These are phyloP conservation scores for Pestalotiopsis fici DNA, from an alignment of 2,329 filamentous ascomycete genomes.

Conservation along the genomic window DNA sequence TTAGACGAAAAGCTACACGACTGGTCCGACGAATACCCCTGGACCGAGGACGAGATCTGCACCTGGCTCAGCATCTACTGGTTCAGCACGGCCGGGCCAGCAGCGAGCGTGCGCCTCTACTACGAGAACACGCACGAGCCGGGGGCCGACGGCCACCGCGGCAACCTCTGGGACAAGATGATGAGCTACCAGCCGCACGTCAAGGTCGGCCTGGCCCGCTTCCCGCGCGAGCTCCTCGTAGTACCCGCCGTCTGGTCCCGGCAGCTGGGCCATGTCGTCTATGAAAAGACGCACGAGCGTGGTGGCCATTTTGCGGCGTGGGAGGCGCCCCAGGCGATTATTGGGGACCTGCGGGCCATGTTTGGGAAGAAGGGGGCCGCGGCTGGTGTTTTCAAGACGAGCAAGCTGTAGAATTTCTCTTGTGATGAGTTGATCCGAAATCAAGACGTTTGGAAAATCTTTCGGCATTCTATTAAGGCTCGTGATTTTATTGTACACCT, in stretches of 20 bases:
- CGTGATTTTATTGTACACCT: no score
- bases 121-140: conserved; percentile 65
- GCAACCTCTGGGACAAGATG: conserved; percentile 11
- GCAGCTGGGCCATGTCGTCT: conserved; percentile 52
- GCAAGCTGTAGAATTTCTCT: neutral
- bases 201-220: conserved; percentile 49
- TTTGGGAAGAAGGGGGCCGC: conserved; percentile 42
- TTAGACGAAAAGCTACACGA: conserved; percentile 71
- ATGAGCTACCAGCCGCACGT: conserved; percentile 35
- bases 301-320: conserved; percentile 53
- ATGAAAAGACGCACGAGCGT: conserved; percentile 38
- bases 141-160: conserved; percentile 50
- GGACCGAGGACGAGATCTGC: conserved; percentile 75
- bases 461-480: no score
- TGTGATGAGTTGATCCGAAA: no score
- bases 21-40: conserved; percentile 73
- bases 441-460: no score
- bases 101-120: conserved; percentile 67
- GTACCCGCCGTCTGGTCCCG: conserved; percentile 50
- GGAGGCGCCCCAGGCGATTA: conserved; percentile 47
- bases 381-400: conserved; percentile 15
- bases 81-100: conserved; percentile 68
- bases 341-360: conserved; percentile 47
- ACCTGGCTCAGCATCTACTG: conserved; percentile 76
- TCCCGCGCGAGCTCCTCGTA: conserved; percentile 50